These are phyloP conservation scores for Nakazawaea holstii DNA, from an alignment of 805 yeast species.

Conservation along the genomic window DNA sequence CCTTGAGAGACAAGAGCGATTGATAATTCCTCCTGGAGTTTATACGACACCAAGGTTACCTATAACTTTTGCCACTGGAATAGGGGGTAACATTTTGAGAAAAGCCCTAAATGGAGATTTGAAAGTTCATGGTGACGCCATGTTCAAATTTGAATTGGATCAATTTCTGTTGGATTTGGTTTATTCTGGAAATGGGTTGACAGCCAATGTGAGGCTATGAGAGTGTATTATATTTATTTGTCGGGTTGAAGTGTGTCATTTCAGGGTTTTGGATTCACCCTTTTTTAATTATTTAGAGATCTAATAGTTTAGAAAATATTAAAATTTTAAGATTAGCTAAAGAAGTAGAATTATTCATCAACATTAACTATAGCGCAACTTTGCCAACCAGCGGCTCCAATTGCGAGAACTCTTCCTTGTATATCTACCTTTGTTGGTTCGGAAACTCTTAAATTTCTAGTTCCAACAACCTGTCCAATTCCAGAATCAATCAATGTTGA, in stretches of 20 bases:
- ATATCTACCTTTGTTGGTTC: constrained; percentile 37
- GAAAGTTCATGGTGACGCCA: constrained; percentile 39
- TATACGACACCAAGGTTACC: constrained; percentile 46
- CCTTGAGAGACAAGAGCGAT: constrained; percentile 31
- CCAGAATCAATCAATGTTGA: constrained; percentile 11
- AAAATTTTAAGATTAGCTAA: too few species aligned
- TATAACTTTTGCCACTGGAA: constrained; percentile 37
- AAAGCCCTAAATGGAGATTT: constrained; percentile 48
- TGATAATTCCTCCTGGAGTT: constrained; percentile 47
- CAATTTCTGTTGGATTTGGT: constrained; percentile 34
- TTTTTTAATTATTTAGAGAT: not conserved
- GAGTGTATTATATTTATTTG: not conserved
- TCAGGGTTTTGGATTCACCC: not conserved
- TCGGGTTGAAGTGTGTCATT: not conserved
- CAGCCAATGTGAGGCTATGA: constrained; percentile 33
- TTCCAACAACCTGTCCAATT: constrained; percentile 11
- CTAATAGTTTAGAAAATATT: too few species aligned
- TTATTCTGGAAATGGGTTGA: constrained; percentile 40
- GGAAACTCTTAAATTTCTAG: constrained; percentile 24
- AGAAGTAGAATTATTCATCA: not conserved
- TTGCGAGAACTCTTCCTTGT: constrained; percentile 42
- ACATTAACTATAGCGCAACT: constrained; percentile 53
- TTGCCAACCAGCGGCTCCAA: constrained; percentile 81
- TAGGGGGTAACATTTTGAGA: constrained; percentile 43
- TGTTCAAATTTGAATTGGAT: constrained; percentile 33